These are phyloP conservation scores for Globisporangium perplexum DNA, from an alignment of 352 stramenopile genomes.

Conservation along the genomic window DNA sequence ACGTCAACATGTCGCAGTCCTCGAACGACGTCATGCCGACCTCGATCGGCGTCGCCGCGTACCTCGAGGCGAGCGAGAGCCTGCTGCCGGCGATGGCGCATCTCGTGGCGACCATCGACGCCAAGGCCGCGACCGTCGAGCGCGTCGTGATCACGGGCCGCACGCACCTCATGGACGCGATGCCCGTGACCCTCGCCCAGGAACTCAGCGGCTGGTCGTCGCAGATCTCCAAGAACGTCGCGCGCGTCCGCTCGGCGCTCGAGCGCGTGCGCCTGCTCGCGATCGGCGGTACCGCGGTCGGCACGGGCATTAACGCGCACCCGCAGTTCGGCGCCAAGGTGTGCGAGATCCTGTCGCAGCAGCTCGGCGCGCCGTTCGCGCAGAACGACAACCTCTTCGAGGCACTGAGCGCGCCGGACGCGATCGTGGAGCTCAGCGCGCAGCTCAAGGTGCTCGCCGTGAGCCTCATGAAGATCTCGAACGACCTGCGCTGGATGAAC, in stretches of 20 bases:
- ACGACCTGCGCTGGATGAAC: conserved; percentile 90
- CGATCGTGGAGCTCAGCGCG: conserved; percentile 89
- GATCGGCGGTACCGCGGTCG: conserved; percentile 54
- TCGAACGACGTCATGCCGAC: conserved; percentile 65
- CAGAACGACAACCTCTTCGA: conserved; percentile 71
- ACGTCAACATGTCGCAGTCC: conserved; percentile 70
- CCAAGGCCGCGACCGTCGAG: conserved; percentile 30
- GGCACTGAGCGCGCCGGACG: conserved; percentile 90
- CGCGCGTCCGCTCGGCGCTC: conserved; percentile 35
- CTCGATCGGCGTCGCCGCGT: conserved; percentile 43
- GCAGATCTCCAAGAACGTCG: conserved; percentile 53
- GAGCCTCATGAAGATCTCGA: conserved; percentile 94
- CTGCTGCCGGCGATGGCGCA: conserved; percentile 62
- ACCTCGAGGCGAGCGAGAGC: conserved; percentile 38
- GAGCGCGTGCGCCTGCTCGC: conserved; percentile 42
- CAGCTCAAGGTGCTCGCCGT: conserved; percentile 89
- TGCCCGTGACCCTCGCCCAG: conserved; percentile 45
- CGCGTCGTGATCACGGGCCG: conserved; percentile 52
- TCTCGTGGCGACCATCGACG: conserved; percentile 25
- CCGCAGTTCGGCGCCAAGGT: conserved; percentile 38
- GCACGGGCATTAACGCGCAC: conserved; percentile 58
- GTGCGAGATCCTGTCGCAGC: conserved; percentile 27
- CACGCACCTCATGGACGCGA: conserved; percentile 77
- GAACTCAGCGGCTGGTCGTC: conserved; percentile 43
- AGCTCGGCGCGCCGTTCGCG: conserved; percentile 33